These are phyloP conservation scores for Colletotrichum chrysophilum DNA, from an alignment of 2,329 filamentous ascomycete species.

Conservation along the genomic window DNA sequence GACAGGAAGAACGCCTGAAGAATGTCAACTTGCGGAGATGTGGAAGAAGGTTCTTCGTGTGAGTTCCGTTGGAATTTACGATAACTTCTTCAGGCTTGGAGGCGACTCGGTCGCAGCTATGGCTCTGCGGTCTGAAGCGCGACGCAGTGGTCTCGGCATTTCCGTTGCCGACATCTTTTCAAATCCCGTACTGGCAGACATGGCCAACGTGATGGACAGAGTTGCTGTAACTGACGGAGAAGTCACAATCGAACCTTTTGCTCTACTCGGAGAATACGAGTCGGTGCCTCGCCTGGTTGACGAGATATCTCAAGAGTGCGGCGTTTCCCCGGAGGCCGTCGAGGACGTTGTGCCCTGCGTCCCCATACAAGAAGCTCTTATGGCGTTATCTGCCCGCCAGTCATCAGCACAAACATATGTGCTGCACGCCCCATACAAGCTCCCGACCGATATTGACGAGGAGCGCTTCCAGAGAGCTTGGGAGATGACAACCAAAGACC, in stretches of 20 bases:
- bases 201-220: neutral
- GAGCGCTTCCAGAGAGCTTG: slow-evolving; percentile 21
- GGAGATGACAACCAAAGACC: slow-evolving; percentile 19
- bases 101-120: slow-evolving; percentile 30
- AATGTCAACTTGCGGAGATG: neutral
- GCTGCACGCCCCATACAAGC: slow-evolving; percentile 1
- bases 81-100: slow-evolving; percentile 28
- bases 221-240: neutral
- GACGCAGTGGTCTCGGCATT: neutral
- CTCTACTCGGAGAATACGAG: neutral
- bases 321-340: neutral
- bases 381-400: slow-evolving; percentile 23
- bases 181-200: neutral
- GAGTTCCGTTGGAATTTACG: neutral
- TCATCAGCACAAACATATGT: slow-evolving; percentile 18
- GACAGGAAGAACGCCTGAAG: neutral
- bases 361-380: neutral
- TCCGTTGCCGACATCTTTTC: neutral
- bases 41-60: neutral
- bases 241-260: neutral
- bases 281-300: neutral
- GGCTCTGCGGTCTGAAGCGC: slow-evolving; percentile 10
- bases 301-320: neutral
- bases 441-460: slow-evolving; percentile 9
- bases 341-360: neutral